Evolutionary conservation across 208 protist genomes (phyloP), one percentile per base, ranked within the genome.

Genomic region (Polymyxa betae): DNA sequence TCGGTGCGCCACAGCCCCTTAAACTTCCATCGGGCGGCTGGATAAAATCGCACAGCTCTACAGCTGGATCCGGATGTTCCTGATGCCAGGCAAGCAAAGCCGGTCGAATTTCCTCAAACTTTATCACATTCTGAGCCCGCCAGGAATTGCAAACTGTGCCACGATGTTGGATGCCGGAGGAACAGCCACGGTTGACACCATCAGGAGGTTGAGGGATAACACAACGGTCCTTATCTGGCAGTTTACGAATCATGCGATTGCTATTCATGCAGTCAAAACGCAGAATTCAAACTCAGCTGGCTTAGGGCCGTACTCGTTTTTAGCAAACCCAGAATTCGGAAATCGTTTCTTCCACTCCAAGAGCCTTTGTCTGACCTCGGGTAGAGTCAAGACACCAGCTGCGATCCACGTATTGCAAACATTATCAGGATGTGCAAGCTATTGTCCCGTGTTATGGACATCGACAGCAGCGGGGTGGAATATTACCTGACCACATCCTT

Each of bases 231-330:
- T 29, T 16, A 29, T 66, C 54, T 32, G 54, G 54, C 20, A 16
- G 54, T 66, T 66, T 66, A 66, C 54, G 54, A 66, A 66, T 29
- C 54, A 16, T 66, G 54, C 16, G 20, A 66, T 66, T 66, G 54
- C n/a, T n/a, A n/a, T n/a, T n/a, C n/a, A n/a, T 66, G 29, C 54
- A 29, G 54, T 66, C 54, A 66, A 29, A 66, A 29, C 54, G 29
- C 54, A 66, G 16, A 16, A 29, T 66, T 16, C 16, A 29, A 66
- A 66, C 20, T 66, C 29, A 66, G 54, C 16, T 29, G 54, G 29
- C 54, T 29, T 66, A 29, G 54, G 54, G n/a, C n/a, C n/a, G n/a
- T n/a, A n/a, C 54, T 66, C 54, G 54, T 29, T 66, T 66, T 66
- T 66, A 29, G 29, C 54, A 66, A 29, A 32, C 54, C 29, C 20